Base-by-base conservation (phyloP, 2,329 filamentous ascomycete species). In the Fusarium nanum region DNA sequence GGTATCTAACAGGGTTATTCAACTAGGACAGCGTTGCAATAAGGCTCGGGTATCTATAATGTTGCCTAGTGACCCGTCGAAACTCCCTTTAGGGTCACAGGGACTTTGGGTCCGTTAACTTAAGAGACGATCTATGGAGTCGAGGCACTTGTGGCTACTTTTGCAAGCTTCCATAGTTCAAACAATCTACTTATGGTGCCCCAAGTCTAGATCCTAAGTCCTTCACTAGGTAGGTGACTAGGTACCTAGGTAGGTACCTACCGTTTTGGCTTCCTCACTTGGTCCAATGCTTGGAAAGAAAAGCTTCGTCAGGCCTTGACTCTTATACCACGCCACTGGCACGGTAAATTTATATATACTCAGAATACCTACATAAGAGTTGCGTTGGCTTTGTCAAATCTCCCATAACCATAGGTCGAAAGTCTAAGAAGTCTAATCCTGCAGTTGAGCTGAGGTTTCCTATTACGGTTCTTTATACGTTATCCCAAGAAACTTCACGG, bases 41-140 rank as follows among this genome's bases (percentile, higher is more conserved):
- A 49, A 49, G 47, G 11, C 20, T 49, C 47, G 20, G 47, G 47
- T 34, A 49, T 34, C 47, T 49, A 34, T 23, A 14, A 10, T 13
- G 11, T 25, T 22, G 27, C 16, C 20, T 22, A 18, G 16, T 48
- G 20, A n/a, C 28, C 27, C 25, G 11, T 27, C 18, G 20, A 22
- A 20, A 20, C 46, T 6, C n/a, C 22, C 20, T 6, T 44, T 22
- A 2, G 41, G 20, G 20, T 44, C 20, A 22, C 14, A 23, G 41
- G 20, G 20, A 23, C 9, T 18, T 34, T 13, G 30, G 46, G 2
- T 37, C 18, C 34, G 6, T 37, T 4, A n/a, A 37, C 18, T 12
- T 10, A 4, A n/a, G 10, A n/a, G 34, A n/a, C 6, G 18, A n/a
- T 37, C 5, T 0, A n/a, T n/a, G 5, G 6, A 37, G 34, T 37